Percentiles rank a stretch among this genome's conserved stretches.
phyloP scores from a whole-genome alignment of 2,329 filamentous ascomycete species.

The Pochonia chlamydosporia region DNA sequence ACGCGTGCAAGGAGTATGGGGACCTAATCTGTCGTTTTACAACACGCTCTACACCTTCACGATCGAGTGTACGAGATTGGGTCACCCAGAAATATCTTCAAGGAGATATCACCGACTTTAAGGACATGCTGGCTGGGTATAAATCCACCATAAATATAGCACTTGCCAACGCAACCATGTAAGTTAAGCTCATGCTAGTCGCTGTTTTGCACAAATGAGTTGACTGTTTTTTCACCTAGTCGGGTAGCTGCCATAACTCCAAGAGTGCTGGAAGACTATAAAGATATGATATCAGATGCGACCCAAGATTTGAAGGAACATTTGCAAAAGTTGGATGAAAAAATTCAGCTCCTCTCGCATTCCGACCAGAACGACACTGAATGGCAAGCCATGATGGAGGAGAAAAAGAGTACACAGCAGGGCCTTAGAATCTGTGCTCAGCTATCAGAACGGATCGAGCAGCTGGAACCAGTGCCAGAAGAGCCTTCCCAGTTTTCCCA shows the following conservation, averaged over 20 bases:
- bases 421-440: constrained; percentile 10
- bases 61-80: not conserved
- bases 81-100: constrained; percentile 4
- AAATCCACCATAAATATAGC: constrained; percentile 23
- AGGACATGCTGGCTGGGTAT: constrained; percentile 32
- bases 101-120: constrained; percentile 34
- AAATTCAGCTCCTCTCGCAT: not conserved
- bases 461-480: not conserved
- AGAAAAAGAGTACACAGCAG: constrained; percentile 9
- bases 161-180: constrained; percentile 16
- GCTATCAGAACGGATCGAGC: not conserved
- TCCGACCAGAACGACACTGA: constrained; percentile 9
- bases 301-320: not conserved
- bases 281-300: not conserved
- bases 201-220: too few species aligned
- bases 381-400: constrained; percentile 12
- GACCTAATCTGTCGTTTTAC: not conserved
- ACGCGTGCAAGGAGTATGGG: not conserved
- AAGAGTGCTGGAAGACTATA: not conserved
- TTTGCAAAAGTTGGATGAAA: not conserved
- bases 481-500: not conserved
- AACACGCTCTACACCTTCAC: constrained; percentile 1
- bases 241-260: not conserved
- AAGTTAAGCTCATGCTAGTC: too few species aligned
- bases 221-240: too few species aligned